phyloP scores from a whole-genome alignment of 2,329 filamentous ascomycete genomes.

The Cladophialophora yegresii region DNA sequence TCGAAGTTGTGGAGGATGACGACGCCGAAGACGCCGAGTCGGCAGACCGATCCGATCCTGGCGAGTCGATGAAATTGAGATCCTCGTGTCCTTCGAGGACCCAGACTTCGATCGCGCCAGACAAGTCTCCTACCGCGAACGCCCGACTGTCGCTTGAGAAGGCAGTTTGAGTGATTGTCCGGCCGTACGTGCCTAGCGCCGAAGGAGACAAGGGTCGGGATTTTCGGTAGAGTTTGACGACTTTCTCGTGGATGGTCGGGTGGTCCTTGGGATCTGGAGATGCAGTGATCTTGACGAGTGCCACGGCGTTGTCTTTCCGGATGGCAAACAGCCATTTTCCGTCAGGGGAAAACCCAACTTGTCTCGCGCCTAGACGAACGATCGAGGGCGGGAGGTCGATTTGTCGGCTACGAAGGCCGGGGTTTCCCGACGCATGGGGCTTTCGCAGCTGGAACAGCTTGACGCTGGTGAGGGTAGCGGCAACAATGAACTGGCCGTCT shows the following conservation, averaged over 20 bases:
- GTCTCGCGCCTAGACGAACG: slow-evolving; percentile 64
- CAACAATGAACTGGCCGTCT: slow-evolving; percentile 72
- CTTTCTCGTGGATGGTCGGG: slow-evolving; percentile 49
- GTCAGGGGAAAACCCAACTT: slow-evolving; percentile 57
- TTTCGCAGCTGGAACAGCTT: slow-evolving; percentile 70
- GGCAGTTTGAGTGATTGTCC: slow-evolving; percentile 69
- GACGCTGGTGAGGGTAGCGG: slow-evolving; percentile 71
- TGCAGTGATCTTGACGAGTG: slow-evolving; percentile 53
- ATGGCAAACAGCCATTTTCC: slow-evolving; percentile 52
- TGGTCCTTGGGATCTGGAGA: slow-evolving; percentile 47
- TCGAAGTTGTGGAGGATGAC: slow-evolving; percentile 28
- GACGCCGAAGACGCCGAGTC: slow-evolving; percentile 21
- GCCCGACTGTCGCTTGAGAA: slow-evolving; percentile 82
- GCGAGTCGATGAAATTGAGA: slow-evolving; percentile 51
- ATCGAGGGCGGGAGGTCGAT: slow-evolving; percentile 64
- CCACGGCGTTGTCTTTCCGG: slow-evolving; percentile 62
- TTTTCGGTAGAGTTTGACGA: slow-evolving; percentile 45
- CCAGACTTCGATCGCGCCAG: slow-evolving; percentile 87
- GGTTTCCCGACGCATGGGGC: slow-evolving; percentile 12
- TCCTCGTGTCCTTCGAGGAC: slow-evolving; percentile 64
- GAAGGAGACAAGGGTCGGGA: slow-evolving; percentile 45
- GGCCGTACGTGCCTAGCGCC: slow-evolving; percentile 64
- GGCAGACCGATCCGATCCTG: slow-evolving; percentile 7
- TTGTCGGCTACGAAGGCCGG: slow-evolving; percentile 60
- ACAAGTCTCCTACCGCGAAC: slow-evolving; percentile 76